phyloP scores from a whole-genome alignment of 169 alveolate genomes.

The Nephromyces sp. region DNA sequence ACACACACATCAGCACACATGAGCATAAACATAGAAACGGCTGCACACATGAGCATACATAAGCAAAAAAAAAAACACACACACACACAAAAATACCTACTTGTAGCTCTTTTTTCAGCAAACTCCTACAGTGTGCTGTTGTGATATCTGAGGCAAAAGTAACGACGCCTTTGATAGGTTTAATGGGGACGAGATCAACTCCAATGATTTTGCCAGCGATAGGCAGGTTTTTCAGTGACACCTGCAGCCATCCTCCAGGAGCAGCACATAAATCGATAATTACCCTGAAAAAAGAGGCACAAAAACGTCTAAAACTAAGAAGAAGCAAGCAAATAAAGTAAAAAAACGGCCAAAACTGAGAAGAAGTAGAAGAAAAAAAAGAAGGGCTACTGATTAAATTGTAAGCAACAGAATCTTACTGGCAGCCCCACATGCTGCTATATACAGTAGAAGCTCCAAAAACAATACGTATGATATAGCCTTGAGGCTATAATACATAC shows the following conservation, averaged over 20 bases:
- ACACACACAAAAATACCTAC: background rate
- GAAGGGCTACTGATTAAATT: too few relatives aligned
- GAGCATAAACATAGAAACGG: too few relatives aligned
- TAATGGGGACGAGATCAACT: slow-evolving; percentile 92
- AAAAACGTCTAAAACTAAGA: too few relatives aligned
- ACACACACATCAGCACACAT: too few relatives aligned
- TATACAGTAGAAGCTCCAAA: too few relatives aligned
- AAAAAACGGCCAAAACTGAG: background rate
- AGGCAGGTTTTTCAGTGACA: slow-evolving; percentile 84
- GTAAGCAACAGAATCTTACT: too few relatives aligned
- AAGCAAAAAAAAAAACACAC: background rate
- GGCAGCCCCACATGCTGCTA: too few relatives aligned
- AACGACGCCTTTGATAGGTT: slow-evolving; percentile 84
- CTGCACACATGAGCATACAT: too few relatives aligned
- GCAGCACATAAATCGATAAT: slow-evolving; percentile 98
- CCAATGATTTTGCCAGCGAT: slow-evolving; percentile 86
- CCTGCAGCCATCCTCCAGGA: slow-evolving; percentile 99
- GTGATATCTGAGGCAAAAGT: slow-evolving; percentile 91
- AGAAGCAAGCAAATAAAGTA: slow-evolving; percentile 32
- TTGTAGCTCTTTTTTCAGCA: slow-evolving; percentile 30
- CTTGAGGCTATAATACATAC: too few relatives aligned
- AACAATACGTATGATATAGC: too few relatives aligned
- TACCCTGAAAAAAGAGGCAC: slow-evolving; percentile 31
- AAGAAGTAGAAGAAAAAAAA: background rate
- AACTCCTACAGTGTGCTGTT: slow-evolving; percentile 49